Evolutionary conservation across 352 stramenopile species (phyloP).

Genomic region (Phytophthora boehmeriae): DNA sequence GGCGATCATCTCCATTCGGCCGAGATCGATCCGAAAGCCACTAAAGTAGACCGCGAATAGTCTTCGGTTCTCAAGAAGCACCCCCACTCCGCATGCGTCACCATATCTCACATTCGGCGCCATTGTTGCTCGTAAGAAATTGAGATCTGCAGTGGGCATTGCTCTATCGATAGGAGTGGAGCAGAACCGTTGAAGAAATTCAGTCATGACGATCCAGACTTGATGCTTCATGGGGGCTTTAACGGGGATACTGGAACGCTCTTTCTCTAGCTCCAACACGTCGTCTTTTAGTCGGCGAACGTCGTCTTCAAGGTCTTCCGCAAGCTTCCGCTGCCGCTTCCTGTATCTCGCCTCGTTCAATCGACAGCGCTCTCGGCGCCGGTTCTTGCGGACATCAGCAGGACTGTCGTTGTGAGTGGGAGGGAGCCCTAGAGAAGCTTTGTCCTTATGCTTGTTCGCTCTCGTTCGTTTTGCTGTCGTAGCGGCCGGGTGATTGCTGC

Average conservation of each 20-base stretch:
- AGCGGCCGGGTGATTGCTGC: too few species aligned
- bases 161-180: too few species aligned
- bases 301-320: neutral
- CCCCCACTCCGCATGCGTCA: neutral
- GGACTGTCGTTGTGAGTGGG: too few species aligned
- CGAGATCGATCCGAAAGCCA: constrained; percentile 9
- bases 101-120: constrained; percentile 6
- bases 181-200: neutral
- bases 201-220: neutral
- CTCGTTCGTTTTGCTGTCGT: too few species aligned
- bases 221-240: neutral
- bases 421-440: too few species aligned
- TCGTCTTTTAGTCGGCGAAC: neutral
- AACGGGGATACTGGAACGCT: neutral
- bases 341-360: neutral
- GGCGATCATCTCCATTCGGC: neutral
- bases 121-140: constrained; percentile 2
- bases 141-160: neutral
- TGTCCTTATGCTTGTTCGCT: too few species aligned
- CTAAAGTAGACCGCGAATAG: constrained; percentile 3
- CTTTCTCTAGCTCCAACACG: neutral
- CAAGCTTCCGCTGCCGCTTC: neutral
- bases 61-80: neutral
- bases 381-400: neutral
- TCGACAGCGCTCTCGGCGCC: neutral